Conservation (phyloP, 768 basidiomycete genomes). For the Boletus tylopilopsis region DNA sequence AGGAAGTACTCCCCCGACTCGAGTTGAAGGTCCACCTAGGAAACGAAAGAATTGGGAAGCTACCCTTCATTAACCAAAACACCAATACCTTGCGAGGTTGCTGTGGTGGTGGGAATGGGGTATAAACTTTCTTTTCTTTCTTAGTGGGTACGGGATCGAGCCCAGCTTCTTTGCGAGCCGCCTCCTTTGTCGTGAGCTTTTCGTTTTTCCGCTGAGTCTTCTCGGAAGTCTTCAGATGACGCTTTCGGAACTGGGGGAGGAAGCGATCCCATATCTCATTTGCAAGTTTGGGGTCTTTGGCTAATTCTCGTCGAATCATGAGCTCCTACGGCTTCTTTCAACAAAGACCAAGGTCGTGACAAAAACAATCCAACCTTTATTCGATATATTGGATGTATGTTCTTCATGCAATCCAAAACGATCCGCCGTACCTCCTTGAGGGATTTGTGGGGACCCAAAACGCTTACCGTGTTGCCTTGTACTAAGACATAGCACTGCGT, state of each 20-base stretch:
- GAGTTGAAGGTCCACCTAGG: slow-evolving; percentile 84
- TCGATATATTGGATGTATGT: slow-evolving; percentile 97
- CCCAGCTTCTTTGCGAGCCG: slow-evolving; percentile 65
- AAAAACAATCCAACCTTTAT: slow-evolving; percentile 67
- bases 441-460: slow-evolving; percentile 95
- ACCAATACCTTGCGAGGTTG: slow-evolving; percentile 79
- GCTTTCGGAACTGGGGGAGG: slow-evolving; percentile 92
- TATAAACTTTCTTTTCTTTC: slow-evolving; percentile 80
- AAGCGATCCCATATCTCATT: slow-evolving; percentile 97
- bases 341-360: background rate
- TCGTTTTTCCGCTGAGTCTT: slow-evolving; percentile 92
- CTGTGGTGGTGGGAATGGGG: slow-evolving; percentile 98
- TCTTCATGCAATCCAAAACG: slow-evolving; percentile 99
- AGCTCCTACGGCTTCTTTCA: slow-evolving; percentile 60
- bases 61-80: background rate
- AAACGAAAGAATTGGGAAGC: slow-evolving; percentile 6
- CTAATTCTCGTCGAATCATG: slow-evolving; percentile 96
- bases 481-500: slow-evolving; percentile 97
- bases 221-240: slow-evolving; percentile 89
- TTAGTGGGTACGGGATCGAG: slow-evolving; percentile 38
- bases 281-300: slow-evolving; percentile 95
- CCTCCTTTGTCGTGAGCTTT: slow-evolving; percentile 52
- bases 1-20: slow-evolving; percentile 99
- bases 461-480: slow-evolving; percentile 96
- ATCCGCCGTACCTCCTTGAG: slow-evolving; percentile 96